Percentiles rank a stretch among this genome's conserved stretches.
Evolutionary conservation across 106 monocot species (phyloP).

Genomic region (Platanthera guangdongensis): DNA sequence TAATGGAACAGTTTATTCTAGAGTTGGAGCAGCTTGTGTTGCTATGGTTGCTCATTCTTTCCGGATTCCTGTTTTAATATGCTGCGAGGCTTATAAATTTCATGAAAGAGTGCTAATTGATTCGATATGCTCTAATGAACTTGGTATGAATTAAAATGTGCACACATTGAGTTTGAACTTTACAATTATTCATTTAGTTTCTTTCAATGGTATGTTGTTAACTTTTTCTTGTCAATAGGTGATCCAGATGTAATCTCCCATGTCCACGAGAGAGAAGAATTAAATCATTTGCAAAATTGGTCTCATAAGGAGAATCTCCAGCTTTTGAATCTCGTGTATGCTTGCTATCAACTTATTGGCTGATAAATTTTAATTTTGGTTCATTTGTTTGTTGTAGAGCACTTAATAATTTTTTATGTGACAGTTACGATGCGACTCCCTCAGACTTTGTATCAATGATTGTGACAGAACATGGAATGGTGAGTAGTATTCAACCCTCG

Average conservation of each 20-base stretch:
- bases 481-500: slow-evolving; percentile 17
- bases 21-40: slow-evolving; percentile 90
- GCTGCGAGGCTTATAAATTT: slow-evolving; percentile 99
- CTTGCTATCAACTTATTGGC: background rate
- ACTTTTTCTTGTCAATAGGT: slow-evolving; percentile 32
- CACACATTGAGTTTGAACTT: background rate
- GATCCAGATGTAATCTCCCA: slow-evolving; percentile 84
- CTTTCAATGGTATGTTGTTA: background rate
- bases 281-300: slow-evolving; percentile 57
- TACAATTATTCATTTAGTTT: background rate
- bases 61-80: slow-evolving; percentile 79
- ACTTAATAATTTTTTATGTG: slow-evolving; percentile 10
- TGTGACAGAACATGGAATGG: slow-evolving; percentile 98
- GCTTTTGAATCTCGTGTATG: slow-evolving; percentile 89
- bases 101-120: slow-evolving; percentile 95
- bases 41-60: slow-evolving; percentile 97
- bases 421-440: slow-evolving; percentile 92
- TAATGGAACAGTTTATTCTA: slow-evolving; percentile 92
- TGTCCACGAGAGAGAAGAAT: slow-evolving; percentile 52
- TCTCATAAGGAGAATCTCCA: slow-evolving; percentile 78
- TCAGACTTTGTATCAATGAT: slow-evolving; percentile 90
- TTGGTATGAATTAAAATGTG: slow-evolving; percentile 40
- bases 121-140: slow-evolving; percentile 96
- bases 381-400: background rate
- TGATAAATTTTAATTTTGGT: background rate